Evolutionary conservation across 2,329 filamentous ascomycete genomes (phyloP).

Genomic region (Fusarium phyllophilum): DNA sequence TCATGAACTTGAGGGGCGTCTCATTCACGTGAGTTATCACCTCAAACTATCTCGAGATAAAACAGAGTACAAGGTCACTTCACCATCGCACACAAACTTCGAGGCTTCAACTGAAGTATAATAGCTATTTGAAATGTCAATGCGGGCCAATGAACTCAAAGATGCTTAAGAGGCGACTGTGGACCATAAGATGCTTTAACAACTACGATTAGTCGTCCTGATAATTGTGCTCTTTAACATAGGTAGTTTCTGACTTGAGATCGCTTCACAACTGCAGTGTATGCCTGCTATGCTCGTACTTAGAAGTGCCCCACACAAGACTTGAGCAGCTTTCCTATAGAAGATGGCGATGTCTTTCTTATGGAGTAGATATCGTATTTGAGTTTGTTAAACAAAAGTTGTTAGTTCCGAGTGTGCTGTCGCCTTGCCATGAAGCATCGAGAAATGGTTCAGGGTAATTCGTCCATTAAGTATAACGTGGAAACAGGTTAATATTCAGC

Average conservation of each 20-base stretch:
- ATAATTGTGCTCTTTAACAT: not conserved
- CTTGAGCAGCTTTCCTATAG: not conserved
- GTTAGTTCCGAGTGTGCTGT: not conserved
- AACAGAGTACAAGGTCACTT: not conserved
- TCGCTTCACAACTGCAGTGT: too few relatives aligned
- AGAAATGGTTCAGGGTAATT: not conserved
- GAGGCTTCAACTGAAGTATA: not conserved
- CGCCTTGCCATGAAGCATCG: not conserved
- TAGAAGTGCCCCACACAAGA: not conserved
- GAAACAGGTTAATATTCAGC: too few relatives aligned
- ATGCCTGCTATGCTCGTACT: too few relatives aligned
- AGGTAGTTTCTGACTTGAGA: too few relatives aligned
- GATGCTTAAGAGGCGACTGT: not conserved
- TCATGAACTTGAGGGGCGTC: not conserved
- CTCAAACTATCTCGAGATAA: not conserved
- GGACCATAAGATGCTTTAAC: accelerated
- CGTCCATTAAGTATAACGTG: not conserved
- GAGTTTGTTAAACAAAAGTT: not conserved
- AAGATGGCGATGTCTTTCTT: too few relatives aligned
- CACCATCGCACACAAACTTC: not conserved
- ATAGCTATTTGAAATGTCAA: not conserved
- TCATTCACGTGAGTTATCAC: not conserved
- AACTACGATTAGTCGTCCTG: not conserved
- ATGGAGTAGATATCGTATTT: not conserved
- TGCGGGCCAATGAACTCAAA: not conserved